phyloP scores from a whole-genome alignment of 2,329 filamentous ascomycete species.

The Neospermospora avenae region DNA sequence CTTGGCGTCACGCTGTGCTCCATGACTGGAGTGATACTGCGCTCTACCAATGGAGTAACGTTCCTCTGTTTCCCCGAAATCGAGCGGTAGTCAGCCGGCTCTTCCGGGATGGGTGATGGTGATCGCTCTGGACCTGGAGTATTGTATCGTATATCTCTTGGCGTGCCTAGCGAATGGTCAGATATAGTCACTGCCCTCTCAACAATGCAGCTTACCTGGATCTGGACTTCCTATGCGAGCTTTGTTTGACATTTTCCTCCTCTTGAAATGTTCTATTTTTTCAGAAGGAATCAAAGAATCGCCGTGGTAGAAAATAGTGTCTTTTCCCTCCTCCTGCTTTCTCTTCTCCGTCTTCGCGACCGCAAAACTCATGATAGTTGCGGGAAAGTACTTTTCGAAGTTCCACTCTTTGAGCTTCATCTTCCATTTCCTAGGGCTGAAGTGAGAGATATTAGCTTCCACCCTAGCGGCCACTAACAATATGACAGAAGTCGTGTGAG shows the following conservation, averaged over 20 bases:
- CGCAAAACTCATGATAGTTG: slow-evolving; percentile 9
- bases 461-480: neutral
- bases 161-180: slow-evolving; percentile 1
- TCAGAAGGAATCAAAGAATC: slow-evolving; percentile 6
- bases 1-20: slow-evolving; percentile 7
- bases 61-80: slow-evolving; percentile 5
- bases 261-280: slow-evolving; percentile 11
- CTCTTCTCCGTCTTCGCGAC: slow-evolving; percentile 12
- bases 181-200: neutral
- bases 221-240: slow-evolving; percentile 3
- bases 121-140: slow-evolving; percentile 8
- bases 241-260: slow-evolving; percentile 8
- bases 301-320: slow-evolving; percentile 9
- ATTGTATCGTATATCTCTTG: slow-evolving; percentile 11
- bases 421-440: slow-evolving; percentile 10
- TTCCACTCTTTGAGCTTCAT: slow-evolving; percentile 12
- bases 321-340: slow-evolving; percentile 4
- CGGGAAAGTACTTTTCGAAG: slow-evolving; percentile 10
- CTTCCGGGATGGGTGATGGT: slow-evolving; percentile 7
- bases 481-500: neutral
- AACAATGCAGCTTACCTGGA: neutral
- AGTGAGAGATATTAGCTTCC: neutral
- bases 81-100: slow-evolving; percentile 2
- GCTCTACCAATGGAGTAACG: slow-evolving; percentile 4
- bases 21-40: slow-evolving; percentile 1